Conservation (phyloP, 805 yeast species). For the Candida dajiaensis region DNA sequence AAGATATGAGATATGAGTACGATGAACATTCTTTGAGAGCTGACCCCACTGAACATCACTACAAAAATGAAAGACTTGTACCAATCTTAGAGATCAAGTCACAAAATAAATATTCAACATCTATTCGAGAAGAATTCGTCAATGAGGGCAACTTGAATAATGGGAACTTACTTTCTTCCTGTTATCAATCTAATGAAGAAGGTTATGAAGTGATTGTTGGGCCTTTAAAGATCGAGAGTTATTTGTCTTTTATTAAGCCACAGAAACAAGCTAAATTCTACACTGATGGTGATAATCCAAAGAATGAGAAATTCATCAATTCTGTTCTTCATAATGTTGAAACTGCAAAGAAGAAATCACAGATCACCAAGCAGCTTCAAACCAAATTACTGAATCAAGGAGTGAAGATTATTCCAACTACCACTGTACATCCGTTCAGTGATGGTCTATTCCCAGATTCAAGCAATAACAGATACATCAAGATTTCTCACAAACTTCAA, state of each 20-base stretch:
- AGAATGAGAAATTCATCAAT: conserved; percentile 2
- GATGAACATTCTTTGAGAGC: conserved; percentile 31
- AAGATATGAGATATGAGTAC: conserved; percentile 44
- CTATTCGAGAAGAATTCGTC: conserved; percentile 58
- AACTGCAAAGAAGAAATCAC: conserved; percentile 4
- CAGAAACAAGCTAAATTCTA: conserved; percentile 5
- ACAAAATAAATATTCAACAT: conserved; percentile 33
- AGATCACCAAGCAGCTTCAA: conserved; percentile 6
- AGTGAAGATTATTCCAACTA: conserved; percentile 4
- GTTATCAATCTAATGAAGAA: conserved; percentile 36
- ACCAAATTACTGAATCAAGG: conserved; percentile 12
- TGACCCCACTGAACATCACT: neutral
- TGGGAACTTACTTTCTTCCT: conserved; percentile 56
- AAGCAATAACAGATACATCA: conserved; percentile 54
- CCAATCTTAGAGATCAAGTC: conserved; percentile 63
- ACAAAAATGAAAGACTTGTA: conserved; percentile 42
- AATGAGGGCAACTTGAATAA: conserved; percentile 39
- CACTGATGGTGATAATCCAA: neutral
- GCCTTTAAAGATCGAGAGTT: conserved; percentile 11
- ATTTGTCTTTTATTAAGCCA: conserved; percentile 19
- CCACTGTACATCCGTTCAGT: conserved; percentile 12
- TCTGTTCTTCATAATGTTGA: conserved; percentile 3
- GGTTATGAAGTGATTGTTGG: conserved; percentile 20
- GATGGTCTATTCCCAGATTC: conserved; percentile 41
- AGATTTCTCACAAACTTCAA: conserved; percentile 62